These are phyloP conservation scores for Phellinidium pouzarii DNA, from an alignment of 1,284 basidiomycete genomes.

Conservation along the genomic window DNA sequence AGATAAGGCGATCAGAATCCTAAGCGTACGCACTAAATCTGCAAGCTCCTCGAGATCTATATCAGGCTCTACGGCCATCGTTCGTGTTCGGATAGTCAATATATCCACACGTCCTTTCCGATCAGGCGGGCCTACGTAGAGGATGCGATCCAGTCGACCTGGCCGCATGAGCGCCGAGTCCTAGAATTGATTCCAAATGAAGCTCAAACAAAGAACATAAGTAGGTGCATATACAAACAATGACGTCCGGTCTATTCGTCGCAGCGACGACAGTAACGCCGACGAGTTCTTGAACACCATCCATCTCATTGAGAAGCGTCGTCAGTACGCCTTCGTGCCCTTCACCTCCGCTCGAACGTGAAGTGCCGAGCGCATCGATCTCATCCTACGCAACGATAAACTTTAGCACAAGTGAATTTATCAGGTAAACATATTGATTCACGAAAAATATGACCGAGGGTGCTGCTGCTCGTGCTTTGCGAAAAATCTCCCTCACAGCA, in stretches of 20 bases:
- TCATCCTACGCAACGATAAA: constrained; percentile 65
- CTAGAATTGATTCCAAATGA: constrained; percentile 34
- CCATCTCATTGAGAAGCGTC: constrained; percentile 95
- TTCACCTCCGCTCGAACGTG: constrained; percentile 54
- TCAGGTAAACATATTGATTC: constrained; percentile 26
- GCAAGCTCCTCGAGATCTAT: constrained; percentile 72
- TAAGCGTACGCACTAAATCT: constrained; percentile 48
- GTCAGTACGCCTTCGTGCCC: constrained; percentile 88
- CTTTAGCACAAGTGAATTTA: constrained; percentile 2
- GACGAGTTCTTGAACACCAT: constrained; percentile 89
- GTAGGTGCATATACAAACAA: constrained; percentile 47
- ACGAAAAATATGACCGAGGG: constrained; percentile 98
- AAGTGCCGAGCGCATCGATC: constrained; percentile 88
- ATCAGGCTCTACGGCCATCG: constrained; percentile 75
- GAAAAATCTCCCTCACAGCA: constrained; percentile 90
- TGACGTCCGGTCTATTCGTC: constrained; percentile 90
- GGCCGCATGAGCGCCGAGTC: constrained; percentile 94
- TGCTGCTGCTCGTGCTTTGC: constrained; percentile 88
- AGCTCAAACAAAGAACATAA: background rate
- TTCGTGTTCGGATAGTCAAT: constrained; percentile 65
- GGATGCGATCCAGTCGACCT: constrained; percentile 89
- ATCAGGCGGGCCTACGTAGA: constrained; percentile 94
- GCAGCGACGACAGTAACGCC: constrained; percentile 95
- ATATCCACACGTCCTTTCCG: constrained; percentile 76
- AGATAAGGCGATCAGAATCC: background rate